Evolutionary conservation across 2,329 filamentous ascomycete species (phyloP), one percentile per base, ranked within the genome.

Genomic region (Chaetomium sp.): DNA sequence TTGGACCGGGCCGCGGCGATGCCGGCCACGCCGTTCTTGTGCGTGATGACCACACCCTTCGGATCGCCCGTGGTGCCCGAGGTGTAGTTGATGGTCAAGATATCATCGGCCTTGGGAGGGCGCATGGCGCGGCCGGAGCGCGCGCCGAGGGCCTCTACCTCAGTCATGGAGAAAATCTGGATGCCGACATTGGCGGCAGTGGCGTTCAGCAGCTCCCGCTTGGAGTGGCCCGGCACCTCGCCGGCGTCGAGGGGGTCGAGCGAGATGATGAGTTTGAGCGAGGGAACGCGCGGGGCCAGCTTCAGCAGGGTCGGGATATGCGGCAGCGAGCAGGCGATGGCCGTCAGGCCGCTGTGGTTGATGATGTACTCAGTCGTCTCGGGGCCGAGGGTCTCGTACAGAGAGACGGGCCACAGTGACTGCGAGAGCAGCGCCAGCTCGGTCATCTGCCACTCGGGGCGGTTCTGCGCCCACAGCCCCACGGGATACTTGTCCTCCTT

Each of bases 351-450:
- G 62, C 92, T 87, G 76, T 98, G 94, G 78, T 96, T 96, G 80
- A 98, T 90, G 77, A 99, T 97, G 80, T 91, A 98, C 79, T 98
- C 93, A 64, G 91, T 93, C 2, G 93, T 87, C 70, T 97, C 92
- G 13, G 94, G 90, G 10, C 94, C 94, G 5, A 99, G 86, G 13
- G 94, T 97, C 78, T 98, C 95, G 81, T 99, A 99, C 58, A 99
- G 89, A 5, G 94, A 97, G 62, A 99, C 93, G 25, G 90, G 91
- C 79, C 85, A 98, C 33, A 98, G 86, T 8, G 90, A 87, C 77
- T 98, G 95, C 13, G 93, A 95, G 79, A 91, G 87, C 75, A 91
- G 89, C 47, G 87, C 95, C 74, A 98, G 81, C 81, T 98, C 94
- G 63, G 89, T 86, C 66, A 96, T 87, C 81, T 96, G 91, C 92